Evolutionary conservation across 1,284 basidiomycete genomes (phyloP), one percentile per base, ranked within the genome.

Genomic region (Peniophora sp.): DNA sequence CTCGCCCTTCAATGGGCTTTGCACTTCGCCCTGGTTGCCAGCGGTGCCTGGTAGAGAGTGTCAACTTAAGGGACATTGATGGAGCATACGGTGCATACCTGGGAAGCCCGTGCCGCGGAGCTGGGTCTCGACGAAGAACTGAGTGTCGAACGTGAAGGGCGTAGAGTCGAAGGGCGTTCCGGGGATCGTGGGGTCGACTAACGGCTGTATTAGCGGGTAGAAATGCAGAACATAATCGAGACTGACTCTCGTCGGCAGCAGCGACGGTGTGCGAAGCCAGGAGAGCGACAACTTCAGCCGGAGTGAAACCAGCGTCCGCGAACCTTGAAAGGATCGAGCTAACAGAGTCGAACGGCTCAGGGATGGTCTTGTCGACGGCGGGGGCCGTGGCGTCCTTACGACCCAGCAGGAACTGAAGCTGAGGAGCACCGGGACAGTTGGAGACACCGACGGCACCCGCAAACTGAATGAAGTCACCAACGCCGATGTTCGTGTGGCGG

Each of bases 401-500:
- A 19, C 59, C 58, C 47, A 59, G 44, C 48, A 64, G 57, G 51
- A 63, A 61, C 34, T 59, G 53, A 20, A 64, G 55, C 6, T 50
- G 59, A 36, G 64, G 61, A 25, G 62, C 63, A 47, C 62, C 63
- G 19, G 64, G 62, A 53, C 64, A 64, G 58, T 64, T 64, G 43
- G 58, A 53, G n/a, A 64, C 44, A 35, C 56, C 63, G 49, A 65
- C 58, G 17, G 61, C 62, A 43, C 62, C 62, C 11, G 63, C 64
- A 46, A 64, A 63, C 44, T 64, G 62, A 45, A 65, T 61, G 54
- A 64, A 59, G 55, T 65, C 63, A 27, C 55, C 63, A 39, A 54
- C 53, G 23, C 53, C 53, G 54, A 65, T 59, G 5, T n/a, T 8
- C 16, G n/a, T 5, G 52, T 59, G 58, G 53, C 58, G 58, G 22